These are phyloP conservation scores for Colletotrichum viniferum DNA, from an alignment of 2,329 filamentous ascomycete species.

Conservation along the genomic window DNA sequence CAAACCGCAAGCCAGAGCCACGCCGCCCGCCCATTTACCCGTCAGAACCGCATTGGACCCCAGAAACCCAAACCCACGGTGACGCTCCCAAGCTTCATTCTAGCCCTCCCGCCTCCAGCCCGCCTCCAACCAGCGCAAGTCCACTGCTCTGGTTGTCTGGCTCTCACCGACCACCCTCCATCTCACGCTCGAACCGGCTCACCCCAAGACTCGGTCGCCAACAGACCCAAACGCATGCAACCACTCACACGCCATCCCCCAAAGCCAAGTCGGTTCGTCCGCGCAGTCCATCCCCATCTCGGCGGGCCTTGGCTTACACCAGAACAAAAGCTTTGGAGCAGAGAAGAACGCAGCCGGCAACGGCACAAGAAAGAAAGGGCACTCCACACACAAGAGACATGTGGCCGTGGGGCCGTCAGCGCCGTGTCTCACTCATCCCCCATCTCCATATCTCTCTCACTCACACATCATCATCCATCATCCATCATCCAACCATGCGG, in stretches of 20 bases:
- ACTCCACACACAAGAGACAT: not conserved
- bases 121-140: not conserved
- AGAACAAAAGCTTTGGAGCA: not conserved
- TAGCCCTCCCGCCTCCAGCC: not conserved
- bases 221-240: not conserved
- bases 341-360: not conserved
- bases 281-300: not conserved
- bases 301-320: not conserved
- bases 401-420: not conserved
- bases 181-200: not conserved
- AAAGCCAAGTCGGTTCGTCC: slow-evolving; percentile 1
- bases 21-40: not conserved
- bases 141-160: not conserved
- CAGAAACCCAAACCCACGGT: not conserved
- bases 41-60: not conserved
- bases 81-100: not conserved
- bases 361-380: not conserved
- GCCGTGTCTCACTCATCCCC: not conserved
- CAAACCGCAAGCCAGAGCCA: not conserved
- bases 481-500: not conserved
- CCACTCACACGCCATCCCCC: not conserved
- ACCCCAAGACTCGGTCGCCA: not conserved
- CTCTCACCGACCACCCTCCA: not conserved
- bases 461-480: not conserved
- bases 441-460: not conserved